Conservation (phyloP, 495 filamentous ascomycete genomes). For the Penicillium desertorum region DNA sequence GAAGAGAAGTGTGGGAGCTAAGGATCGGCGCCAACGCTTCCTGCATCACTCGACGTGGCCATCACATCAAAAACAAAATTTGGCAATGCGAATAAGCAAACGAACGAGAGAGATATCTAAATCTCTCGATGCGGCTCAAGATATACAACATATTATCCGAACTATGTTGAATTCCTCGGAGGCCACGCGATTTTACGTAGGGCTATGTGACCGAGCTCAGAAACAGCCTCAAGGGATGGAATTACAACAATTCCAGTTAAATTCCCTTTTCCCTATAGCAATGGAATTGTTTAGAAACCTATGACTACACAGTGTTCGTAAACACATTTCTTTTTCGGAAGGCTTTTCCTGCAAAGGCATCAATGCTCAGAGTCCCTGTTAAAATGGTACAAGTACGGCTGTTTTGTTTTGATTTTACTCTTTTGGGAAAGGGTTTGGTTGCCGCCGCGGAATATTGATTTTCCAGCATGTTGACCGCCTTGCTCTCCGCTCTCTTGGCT, state of each 20-base stretch:
- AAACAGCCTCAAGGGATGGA: conserved; percentile 22
- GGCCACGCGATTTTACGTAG: conserved; percentile 21
- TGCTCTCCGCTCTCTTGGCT: conserved; percentile 1
- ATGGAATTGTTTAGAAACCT: background rate
- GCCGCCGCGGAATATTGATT: conserved; percentile 6
- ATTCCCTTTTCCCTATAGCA: background rate
- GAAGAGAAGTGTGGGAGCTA: conserved; percentile 31
- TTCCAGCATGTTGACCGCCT: background rate
- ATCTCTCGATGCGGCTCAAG: background rate
- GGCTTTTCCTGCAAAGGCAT: background rate
- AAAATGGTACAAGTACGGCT: background rate
- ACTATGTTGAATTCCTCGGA: conserved; percentile 17
- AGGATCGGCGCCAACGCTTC: conserved; percentile 30
- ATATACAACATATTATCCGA: conserved; percentile 1
- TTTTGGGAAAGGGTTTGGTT: conserved; percentile 18
- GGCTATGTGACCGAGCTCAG: conserved; percentile 8
- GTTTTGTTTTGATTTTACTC: conserved; percentile 42
- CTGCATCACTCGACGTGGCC: conserved; percentile 32
- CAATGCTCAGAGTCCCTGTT: background rate
- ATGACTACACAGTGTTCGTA: background rate
- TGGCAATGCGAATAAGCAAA: background rate
- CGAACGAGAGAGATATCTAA: background rate
- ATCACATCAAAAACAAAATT: conserved; percentile 26
- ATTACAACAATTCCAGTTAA: background rate
- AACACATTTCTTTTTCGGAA: too few species aligned